A percentile compares a stretch with the other conserved stretches of the same genome.
Evolutionary conservation across 1,139 yeast species (phyloP).

Genomic region (Yamadazyma triangularis): DNA sequence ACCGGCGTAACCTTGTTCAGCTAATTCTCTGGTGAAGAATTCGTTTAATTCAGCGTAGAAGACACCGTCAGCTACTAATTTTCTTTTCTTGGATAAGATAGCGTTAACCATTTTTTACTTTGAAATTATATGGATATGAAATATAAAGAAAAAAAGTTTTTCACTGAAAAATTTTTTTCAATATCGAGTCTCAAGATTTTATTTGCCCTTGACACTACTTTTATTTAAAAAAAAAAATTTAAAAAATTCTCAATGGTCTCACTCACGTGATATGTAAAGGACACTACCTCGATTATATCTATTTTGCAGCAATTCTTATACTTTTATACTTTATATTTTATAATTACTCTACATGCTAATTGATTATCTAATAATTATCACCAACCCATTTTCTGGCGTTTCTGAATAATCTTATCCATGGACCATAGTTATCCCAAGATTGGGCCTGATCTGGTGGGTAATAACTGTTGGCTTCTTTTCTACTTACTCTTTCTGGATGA

Average conservation of each 20-base stretch:
- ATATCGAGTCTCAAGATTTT: too few species aligned
- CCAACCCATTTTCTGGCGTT: slow-evolving; percentile 95
- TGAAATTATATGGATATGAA: too few species aligned
- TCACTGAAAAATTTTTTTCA: slow-evolving; percentile 14
- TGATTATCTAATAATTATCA: slow-evolving; percentile 15
- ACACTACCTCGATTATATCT: too few species aligned
- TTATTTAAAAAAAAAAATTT: too few species aligned
- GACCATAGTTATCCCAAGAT: slow-evolving; percentile 73
- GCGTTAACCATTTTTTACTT: slow-evolving; percentile 36
- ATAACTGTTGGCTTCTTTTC: slow-evolving; percentile 88
- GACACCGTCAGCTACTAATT: slow-evolving; percentile 99
- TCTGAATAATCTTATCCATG: slow-evolving; percentile 93
- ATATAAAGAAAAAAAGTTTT: slow-evolving; percentile 8
- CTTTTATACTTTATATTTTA: too few species aligned
- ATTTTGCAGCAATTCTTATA: too few species aligned
- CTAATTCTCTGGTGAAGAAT: slow-evolving; percentile 99
- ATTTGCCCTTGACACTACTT: too few species aligned
- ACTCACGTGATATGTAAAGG: too few species aligned
- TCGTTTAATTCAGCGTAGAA: slow-evolving; percentile 99
- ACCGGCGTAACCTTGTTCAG: slow-evolving; percentile 99
- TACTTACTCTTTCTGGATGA: slow-evolving; percentile 93
- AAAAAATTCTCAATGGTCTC: too few species aligned
- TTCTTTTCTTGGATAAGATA: slow-evolving; percentile 79
- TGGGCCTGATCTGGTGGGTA: slow-evolving; percentile 68
- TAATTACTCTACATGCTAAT: neutral